Base-by-base conservation (phyloP, 768 basidiomycete species). In the Suillus occidentalis region DNA sequence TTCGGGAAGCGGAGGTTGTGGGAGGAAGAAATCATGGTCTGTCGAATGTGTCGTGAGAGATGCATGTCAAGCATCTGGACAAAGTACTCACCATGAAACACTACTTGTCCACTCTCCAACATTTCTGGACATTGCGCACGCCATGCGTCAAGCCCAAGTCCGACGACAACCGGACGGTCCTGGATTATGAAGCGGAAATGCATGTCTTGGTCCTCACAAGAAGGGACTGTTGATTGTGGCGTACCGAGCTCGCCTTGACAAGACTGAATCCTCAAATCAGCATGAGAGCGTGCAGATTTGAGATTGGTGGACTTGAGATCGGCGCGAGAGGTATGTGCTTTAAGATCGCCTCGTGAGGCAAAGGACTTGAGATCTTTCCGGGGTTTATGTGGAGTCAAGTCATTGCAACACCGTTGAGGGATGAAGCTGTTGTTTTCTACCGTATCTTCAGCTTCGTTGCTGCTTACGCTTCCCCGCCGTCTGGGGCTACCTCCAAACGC, bases 11-110 rank as follows among this genome's bases (percentile, higher is more conserved):
- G 72, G 61, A 1, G 77, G 76, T 70, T 93, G 91, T 0, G 86
- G 83, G 5, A 80, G 83, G 72, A 93, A 92, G 72, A 92, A 93
- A 76, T 92, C 89, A 69, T 93, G 91, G 2, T 83, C 89, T 87
- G 60, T 45, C 36, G 61, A 55, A 1, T 14, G 12, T 5, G 36
- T 59, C 6, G 5, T 37, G 34, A 49, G 25, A 22, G 9, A 12
- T 18, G 20, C 6, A 25, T 4, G n/a, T 43, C 6, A 12, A 16
- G 14, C 1, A 28, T 16, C 13, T 63, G 45, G 20, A 14, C 12
- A 8, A 60, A 34, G 58, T 18, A 65, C 74, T 43, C 64, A 81
- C 85, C 83, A 80, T 85, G 84, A 68, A 90, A 88, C 56, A 73
- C 68, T 2, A 83, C 87, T 2, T 81, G 80, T 28, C 83, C 83